phyloP scores from a whole-genome alignment of 495 filamentous ascomycete species.

The Jackrogersella minutella region DNA sequence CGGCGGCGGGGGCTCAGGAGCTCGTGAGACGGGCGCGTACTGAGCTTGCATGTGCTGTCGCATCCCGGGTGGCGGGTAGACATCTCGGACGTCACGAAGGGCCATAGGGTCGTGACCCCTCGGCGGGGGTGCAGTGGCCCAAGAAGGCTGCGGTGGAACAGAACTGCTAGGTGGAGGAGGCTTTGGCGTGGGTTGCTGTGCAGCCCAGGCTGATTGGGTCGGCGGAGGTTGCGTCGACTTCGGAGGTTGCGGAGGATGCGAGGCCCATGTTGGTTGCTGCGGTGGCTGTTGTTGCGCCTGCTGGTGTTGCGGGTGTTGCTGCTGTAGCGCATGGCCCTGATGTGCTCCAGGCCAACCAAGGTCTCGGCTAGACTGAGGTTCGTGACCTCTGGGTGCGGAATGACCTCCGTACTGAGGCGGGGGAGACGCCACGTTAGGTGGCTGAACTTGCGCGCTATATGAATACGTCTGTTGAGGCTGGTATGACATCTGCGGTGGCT shows the following conservation, averaged over 20 bases:
- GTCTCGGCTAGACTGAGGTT: slow-evolving; percentile 42
- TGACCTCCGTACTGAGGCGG: slow-evolving; percentile 49
- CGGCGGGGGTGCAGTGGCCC: slow-evolving; percentile 46
- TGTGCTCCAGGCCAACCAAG: slow-evolving; percentile 41
- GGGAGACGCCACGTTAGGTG: slow-evolving; percentile 47
- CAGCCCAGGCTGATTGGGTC: slow-evolving; percentile 53
- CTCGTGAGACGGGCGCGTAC: slow-evolving; percentile 46
- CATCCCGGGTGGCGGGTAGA: slow-evolving; percentile 48
- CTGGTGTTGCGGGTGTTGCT: slow-evolving; percentile 42
- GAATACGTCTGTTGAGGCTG: slow-evolving; percentile 45
- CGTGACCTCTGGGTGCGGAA: slow-evolving; percentile 40
- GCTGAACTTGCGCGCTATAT: slow-evolving; percentile 43
- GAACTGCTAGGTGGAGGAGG: slow-evolving; percentile 48
- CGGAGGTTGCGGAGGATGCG: slow-evolving; percentile 50
- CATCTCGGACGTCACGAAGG: slow-evolving; percentile 43
- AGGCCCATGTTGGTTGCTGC: slow-evolving; percentile 40
- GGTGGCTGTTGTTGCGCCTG: slow-evolving; percentile 26
- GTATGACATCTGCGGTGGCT: slow-evolving; percentile 43
- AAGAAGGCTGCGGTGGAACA: slow-evolving; percentile 50
- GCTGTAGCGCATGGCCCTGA: slow-evolving; percentile 37
- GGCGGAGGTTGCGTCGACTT: slow-evolving; percentile 51
- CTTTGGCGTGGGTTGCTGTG: slow-evolving; percentile 53
- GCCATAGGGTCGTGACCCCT: slow-evolving; percentile 49
- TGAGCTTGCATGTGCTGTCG: slow-evolving; percentile 34
- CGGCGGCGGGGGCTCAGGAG: slow-evolving; percentile 46